Evolutionary conservation across 2,329 filamentous ascomycete genomes (phyloP).

Genomic region (Cladophialophora yegresii): DNA sequence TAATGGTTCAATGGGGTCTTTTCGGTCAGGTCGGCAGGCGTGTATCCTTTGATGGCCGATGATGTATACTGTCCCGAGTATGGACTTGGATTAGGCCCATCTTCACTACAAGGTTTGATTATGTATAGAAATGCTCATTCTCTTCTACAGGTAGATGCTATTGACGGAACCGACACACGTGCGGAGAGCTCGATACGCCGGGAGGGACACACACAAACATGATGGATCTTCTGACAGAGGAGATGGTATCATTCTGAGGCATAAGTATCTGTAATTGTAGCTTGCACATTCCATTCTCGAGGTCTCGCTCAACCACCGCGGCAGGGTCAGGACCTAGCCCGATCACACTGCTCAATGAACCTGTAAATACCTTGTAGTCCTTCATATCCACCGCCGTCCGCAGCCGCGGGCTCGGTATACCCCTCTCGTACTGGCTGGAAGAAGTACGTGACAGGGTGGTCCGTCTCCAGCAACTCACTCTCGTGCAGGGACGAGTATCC

Average conservation of each 20-base stretch:
- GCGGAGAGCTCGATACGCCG: background rate
- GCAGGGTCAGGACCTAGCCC: conserved; percentile 41
- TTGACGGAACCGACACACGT: too few relatives aligned
- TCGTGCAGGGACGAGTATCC: conserved; percentile 61
- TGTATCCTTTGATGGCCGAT: too few relatives aligned
- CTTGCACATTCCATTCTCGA: too few relatives aligned
- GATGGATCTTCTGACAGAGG: background rate
- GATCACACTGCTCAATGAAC: conserved; percentile 66
- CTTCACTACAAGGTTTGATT: too few relatives aligned
- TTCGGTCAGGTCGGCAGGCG: too few relatives aligned
- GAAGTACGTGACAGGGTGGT: conserved; percentile 38
- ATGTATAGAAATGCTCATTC: too few relatives aligned
- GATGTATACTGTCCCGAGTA: too few relatives aligned
- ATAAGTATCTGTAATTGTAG: background rate
- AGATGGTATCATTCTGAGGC: conserved; percentile 1
- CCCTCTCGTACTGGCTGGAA: conserved; percentile 19
- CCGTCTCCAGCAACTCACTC: conserved; percentile 47
- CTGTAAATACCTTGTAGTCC: conserved; percentile 66
- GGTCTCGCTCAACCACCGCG: background rate
- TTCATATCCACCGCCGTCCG: conserved; percentile 51
- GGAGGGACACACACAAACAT: background rate
- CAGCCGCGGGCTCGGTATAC: conserved; percentile 16
- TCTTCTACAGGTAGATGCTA: too few relatives aligned
- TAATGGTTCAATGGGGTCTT: too few relatives aligned
- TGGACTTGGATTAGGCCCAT: too few relatives aligned